Evolutionary conservation across 495 filamentous ascomycete genomes (phyloP).

Genomic region (Penicilliopsis zonata): DNA sequence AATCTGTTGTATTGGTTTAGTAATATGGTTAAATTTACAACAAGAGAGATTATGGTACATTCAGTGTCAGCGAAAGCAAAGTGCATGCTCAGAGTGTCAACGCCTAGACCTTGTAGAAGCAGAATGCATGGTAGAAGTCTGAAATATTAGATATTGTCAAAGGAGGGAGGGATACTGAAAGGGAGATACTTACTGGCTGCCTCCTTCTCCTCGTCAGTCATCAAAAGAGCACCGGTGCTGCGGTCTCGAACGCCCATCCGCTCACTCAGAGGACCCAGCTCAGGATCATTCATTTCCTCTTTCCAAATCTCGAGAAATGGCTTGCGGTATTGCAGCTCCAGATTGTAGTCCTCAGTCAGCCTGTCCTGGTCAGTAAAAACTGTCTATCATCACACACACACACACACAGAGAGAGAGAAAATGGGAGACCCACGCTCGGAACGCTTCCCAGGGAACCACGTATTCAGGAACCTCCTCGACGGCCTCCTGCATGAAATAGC

Average conservation of each 20-base stretch:
- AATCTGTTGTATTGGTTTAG: too few species aligned
- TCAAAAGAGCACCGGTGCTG: slow-evolving; percentile 49
- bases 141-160: background rate
- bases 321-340: slow-evolving; percentile 87
- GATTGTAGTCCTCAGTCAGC: slow-evolving; percentile 88
- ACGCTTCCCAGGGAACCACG: slow-evolving; percentile 95
- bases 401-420: too few species aligned
- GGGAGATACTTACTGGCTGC: slow-evolving; percentile 49
- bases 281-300: slow-evolving; percentile 69
- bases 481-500: slow-evolving; percentile 87
- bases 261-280: slow-evolving; percentile 74
- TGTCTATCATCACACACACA: too few species aligned
- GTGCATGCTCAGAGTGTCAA: too few species aligned
- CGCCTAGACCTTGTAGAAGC: slow-evolving; percentile 77
- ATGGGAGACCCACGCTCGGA: slow-evolving; percentile 50
- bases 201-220: slow-evolving; percentile 75
- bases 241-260: slow-evolving; percentile 83
- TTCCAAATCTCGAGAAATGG: slow-evolving; percentile 84
- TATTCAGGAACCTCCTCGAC: slow-evolving; percentile 96
- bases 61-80: too few species aligned
- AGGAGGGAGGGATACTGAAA: too few species aligned
- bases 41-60: too few species aligned
- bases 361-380: too few species aligned
- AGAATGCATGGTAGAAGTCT: slow-evolving; percentile 83
- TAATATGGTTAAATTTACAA: too few species aligned